Conservation (phyloP, 805 yeast species). For the Wickerhamiella lipophila region DNA sequence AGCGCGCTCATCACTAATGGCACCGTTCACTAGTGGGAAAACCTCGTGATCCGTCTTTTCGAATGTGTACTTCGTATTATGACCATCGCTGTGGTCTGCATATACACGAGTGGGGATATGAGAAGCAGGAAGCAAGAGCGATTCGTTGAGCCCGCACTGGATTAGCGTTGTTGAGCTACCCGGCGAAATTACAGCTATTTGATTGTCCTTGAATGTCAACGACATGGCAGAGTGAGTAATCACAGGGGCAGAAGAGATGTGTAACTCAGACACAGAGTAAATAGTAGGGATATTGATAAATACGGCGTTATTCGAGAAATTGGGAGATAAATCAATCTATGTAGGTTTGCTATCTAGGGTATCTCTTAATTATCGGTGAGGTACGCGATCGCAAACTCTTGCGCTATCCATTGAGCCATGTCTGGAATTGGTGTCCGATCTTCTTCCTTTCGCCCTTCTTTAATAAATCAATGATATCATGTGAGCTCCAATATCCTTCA, state of each 20-base stretch:
- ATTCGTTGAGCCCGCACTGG: constrained; percentile 64
- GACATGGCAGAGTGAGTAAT: constrained; percentile 17
- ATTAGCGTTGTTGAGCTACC: constrained; percentile 67
- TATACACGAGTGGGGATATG: constrained; percentile 71
- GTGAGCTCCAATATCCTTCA: too few relatives aligned
- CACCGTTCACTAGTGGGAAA: constrained; percentile 52
- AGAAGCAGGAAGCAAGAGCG: constrained; percentile 61
- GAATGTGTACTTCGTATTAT: constrained; percentile 26
- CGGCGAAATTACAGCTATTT: constrained; percentile 49
- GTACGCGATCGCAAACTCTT: too few relatives aligned
- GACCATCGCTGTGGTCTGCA: constrained; percentile 11
- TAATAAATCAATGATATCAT: too few relatives aligned
- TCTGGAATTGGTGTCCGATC: too few relatives aligned
- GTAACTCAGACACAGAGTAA: too few relatives aligned
- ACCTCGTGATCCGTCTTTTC: constrained; percentile 33
- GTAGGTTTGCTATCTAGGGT: too few relatives aligned
- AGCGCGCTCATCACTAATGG: constrained; percentile 55
- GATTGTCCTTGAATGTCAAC: constrained; percentile 30
- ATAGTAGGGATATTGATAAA: background rate
- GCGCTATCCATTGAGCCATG: too few relatives aligned
- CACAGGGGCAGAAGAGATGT: too few relatives aligned
- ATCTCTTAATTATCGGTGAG: too few relatives aligned
- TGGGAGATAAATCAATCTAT: too few relatives aligned
- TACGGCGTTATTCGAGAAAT: too few relatives aligned
- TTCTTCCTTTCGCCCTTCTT: too few relatives aligned